Conservation (phyloP, 2,329 filamentous ascomycete genomes). For the Ilyonectria robusta region DNA sequence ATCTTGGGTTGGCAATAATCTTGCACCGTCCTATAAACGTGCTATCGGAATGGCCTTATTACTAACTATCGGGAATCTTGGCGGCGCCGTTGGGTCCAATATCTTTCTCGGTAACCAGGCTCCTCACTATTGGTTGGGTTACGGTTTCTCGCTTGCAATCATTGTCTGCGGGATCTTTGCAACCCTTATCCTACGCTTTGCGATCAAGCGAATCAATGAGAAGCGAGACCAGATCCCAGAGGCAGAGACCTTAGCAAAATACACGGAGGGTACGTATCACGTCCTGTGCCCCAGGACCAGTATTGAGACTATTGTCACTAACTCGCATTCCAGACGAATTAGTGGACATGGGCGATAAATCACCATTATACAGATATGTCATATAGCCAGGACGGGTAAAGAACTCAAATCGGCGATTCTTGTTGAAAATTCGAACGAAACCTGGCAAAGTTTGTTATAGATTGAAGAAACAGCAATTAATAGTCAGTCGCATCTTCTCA, state of each 20-base stretch:
- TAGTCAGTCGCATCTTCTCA: too few species aligned
- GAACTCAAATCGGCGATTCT: too few species aligned
- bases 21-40: slow-evolving; percentile 1
- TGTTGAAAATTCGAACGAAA: too few species aligned
- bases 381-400: neutral
- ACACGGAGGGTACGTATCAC: slow-evolving; percentile 9
- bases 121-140: slow-evolving; percentile 13
- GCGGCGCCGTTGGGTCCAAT: slow-evolving; percentile 14
- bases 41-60: slow-evolving; percentile 11
- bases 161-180: neutral
- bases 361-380: slow-evolving; percentile 8
- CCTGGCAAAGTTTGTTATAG: too few species aligned
- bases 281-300: too few species aligned
- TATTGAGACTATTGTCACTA: too few species aligned
- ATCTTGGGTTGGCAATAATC: slow-evolving; percentile 9
- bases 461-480: too few species aligned
- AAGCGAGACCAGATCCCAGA: slow-evolving; percentile 5
- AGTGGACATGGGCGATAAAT: slow-evolving; percentile 12
- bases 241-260: slow-evolving; percentile 5
- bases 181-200: neutral
- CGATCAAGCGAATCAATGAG: neutral
- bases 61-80: slow-evolving; percentile 7
- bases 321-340: neutral
- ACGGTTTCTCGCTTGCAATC: slow-evolving; percentile 5
- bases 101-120: slow-evolving; percentile 11